A percentile compares a stretch with the other conserved stretches of the same genome.
Conservation (phyloP, 768 basidiomycete species). For the Phanerodontia chrysosporium region DNA sequence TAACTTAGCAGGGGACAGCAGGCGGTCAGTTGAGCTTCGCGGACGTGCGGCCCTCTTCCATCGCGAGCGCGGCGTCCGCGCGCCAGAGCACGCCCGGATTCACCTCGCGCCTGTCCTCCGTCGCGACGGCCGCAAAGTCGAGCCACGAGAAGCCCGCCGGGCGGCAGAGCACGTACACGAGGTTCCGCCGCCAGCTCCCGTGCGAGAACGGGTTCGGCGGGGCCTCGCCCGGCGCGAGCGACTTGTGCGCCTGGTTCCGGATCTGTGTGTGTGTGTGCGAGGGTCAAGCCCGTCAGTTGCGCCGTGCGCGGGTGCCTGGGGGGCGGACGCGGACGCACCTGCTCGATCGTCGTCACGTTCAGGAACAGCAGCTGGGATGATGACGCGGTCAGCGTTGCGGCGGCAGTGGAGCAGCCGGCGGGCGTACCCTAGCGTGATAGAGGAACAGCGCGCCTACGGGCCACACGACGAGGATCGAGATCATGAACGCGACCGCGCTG, state of each 20-base stretch:
- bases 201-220: constrained; percentile 88
- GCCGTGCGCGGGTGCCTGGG: background rate
- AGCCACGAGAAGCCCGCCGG: constrained; percentile 82
- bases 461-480: constrained; percentile 74
- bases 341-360: constrained; percentile 95
- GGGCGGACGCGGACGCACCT: constrained; percentile 40
- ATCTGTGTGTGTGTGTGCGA: constrained; percentile 52
- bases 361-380: constrained; percentile 62
- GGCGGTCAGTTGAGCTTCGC: constrained; percentile 11
- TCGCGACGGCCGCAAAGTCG: constrained; percentile 51
- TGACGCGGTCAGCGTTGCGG: constrained; percentile 2
- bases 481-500: constrained; percentile 74
- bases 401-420: background rate
- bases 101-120: constrained; percentile 67
- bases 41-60: constrained; percentile 16
- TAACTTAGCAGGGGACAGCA: no score
- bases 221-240: constrained; percentile 54
- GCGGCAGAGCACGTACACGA: constrained; percentile 73
- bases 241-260: constrained; percentile 78
- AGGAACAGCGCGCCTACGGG: constrained; percentile 73
- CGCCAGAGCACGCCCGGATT: constrained; percentile 58
- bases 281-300: background rate
- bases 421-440: constrained; percentile 83
- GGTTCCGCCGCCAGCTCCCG: constrained; percentile 69
- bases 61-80: constrained; percentile 6